Base-by-base conservation (phyloP, 352 stramenopile species). In the Globisporangium yorkense region DNA sequence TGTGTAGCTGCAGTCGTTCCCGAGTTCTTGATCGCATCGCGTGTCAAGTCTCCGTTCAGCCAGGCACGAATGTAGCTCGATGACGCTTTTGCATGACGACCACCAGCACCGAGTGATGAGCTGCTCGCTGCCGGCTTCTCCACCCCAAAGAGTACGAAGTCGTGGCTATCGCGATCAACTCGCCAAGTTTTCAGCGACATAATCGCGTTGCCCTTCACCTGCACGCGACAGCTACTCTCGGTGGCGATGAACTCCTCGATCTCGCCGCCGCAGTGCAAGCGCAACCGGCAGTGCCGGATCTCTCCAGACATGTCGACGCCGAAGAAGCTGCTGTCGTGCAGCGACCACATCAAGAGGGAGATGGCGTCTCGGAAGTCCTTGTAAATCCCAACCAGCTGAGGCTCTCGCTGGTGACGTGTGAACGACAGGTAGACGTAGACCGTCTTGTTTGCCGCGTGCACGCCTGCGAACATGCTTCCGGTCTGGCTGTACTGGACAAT, bases 401-500 rank as follows among this genome's bases (percentile, higher is more conserved):
- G 78, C 24, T 84, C 79, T 0, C 76, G 70, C 29, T 85, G 70
- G 5, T 62, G 40, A 15, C 69, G 68, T 8, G 60, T 72, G 43
- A 70, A 78, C 24, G 58, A 70, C 33, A 64, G 66, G 56, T 88
- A 92, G 5, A 90, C 59, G 45, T 75, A 76, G 15, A 92, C 59
- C 7, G 53, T 56, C 35, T 76, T 76, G 47, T 71, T 72, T 1
- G 62, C 56, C 1, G 71, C 57, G 31, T 87, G 76, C 0, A 76
- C 67, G 1, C 65, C 65, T 15, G 68, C 67, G 52, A 89, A 75
- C 21, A 82, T 63, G 21, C 65, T 78, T 1, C 82, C 82, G 16
- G 67, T 89, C 13, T 70, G 55, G 37, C 75, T 88, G 65, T 92
- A 92, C 24, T 73, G 67, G 7, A 86, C 71, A 5, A 84, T 69